phyloP scores from a whole-genome alignment of 2,329 filamentous ascomycete species.

The Talaromyces sp. region DNA sequence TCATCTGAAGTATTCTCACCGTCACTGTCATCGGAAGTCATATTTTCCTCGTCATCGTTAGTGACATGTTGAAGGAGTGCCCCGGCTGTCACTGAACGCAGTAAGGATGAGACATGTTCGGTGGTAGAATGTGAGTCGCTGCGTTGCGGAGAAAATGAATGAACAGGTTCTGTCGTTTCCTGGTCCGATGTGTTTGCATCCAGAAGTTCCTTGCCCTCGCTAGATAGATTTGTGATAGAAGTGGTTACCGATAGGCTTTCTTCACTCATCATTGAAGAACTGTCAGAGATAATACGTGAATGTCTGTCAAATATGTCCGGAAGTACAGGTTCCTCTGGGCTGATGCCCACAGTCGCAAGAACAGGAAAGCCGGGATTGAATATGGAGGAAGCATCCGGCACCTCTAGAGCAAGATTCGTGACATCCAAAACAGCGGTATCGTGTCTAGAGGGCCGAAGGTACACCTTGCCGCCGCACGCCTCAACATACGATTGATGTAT shows the following conservation, averaged over 20 bases:
- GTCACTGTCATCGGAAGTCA: background rate
- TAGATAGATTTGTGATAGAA: background rate
- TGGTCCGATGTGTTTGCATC: background rate
- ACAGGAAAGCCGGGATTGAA: conserved; percentile 27
- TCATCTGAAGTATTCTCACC: background rate
- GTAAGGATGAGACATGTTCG: background rate
- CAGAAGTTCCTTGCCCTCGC: background rate
- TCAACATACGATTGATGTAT: conserved; percentile 29
- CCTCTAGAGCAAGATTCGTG: conserved; percentile 22
- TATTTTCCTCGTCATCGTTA: background rate
- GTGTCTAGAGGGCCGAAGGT: conserved; percentile 19
- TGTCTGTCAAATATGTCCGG: conserved; percentile 28
- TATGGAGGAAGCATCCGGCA: conserved; percentile 27
- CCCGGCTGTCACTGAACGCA: background rate
- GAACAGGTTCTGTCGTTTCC: background rate
- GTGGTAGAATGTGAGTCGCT: background rate
- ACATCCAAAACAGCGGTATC: conserved; percentile 26
- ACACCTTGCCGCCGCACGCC: conserved; percentile 35
- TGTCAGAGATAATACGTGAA: conserved; percentile 18
- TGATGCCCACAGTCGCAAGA: conserved; percentile 19
- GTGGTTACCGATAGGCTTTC: background rate
- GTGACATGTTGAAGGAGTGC: background rate
- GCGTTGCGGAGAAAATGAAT: background rate
- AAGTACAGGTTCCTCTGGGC: conserved; percentile 21
- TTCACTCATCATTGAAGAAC: background rate